A percentile compares a stretch with the other conserved stretches of the same genome.
Evolutionary conservation across 257 asterid genomes (phyloP).

Genomic region (Ilex asprella): DNA sequence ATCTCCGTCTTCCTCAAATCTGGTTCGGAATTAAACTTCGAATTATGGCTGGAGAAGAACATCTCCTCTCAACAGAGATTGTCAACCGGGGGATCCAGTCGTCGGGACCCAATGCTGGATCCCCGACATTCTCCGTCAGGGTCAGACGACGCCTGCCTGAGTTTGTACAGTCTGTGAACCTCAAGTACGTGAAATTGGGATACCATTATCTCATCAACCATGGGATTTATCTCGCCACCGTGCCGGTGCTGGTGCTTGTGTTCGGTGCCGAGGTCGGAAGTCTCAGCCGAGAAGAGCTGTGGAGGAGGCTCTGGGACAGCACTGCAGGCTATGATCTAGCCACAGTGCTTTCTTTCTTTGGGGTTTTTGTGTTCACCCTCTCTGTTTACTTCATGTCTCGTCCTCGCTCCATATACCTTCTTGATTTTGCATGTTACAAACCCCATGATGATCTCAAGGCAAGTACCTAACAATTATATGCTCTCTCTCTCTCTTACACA

Average conservation of each 20-base stretch:
- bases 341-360: constrained; percentile 44
- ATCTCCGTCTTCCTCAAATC: constrained; percentile 2
- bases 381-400: constrained; percentile 63
- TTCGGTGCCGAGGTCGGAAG: constrained; percentile 81
- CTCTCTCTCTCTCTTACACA: too few relatives aligned
- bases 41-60: constrained; percentile 59
- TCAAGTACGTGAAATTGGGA: constrained; percentile 81
- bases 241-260: constrained; percentile 59
- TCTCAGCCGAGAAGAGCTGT: constrained; percentile 64
- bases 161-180: constrained; percentile 79
- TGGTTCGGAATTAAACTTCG: background rate
- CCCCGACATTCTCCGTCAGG: constrained; percentile 70
- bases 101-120: constrained; percentile 71
- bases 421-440: constrained; percentile 86
- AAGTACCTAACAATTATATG: background rate
- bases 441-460: constrained; percentile 84
- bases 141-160: constrained; percentile 77
- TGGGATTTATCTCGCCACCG: constrained; percentile 59
- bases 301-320: constrained; percentile 74
- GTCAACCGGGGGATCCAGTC: constrained; percentile 73
- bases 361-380: constrained; percentile 48
- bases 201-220: constrained; percentile 79
- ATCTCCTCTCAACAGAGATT: constrained; percentile 74
- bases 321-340: constrained; percentile 62
- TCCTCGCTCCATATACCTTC: constrained; percentile 58